phyloP scores from a whole-genome alignment of 768 basidiomycete species.

The Mycena latifolia region DNA sequence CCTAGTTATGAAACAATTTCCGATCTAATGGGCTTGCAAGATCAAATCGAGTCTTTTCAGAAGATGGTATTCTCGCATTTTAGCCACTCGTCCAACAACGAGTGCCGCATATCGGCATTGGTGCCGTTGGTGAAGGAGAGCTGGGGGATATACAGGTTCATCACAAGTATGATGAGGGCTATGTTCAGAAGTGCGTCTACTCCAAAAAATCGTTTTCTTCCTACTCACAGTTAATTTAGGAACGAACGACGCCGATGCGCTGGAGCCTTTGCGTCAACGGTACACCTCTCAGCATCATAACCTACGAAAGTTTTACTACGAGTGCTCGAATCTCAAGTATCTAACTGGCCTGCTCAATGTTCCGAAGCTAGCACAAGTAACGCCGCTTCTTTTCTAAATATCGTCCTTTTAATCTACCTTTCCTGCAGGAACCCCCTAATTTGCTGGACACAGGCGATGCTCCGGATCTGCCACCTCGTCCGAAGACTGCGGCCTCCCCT shows the following conservation, averaged over 20 bases:
- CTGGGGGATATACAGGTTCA: slow-evolving; percentile 99
- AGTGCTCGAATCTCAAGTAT: slow-evolving; percentile 98
- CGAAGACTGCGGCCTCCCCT: slow-evolving; percentile 77
- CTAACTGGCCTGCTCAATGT: slow-evolving; percentile 98
- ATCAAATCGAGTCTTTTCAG: slow-evolving; percentile 99
- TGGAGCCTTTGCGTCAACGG: slow-evolving; percentile 90
- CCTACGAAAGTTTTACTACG: slow-evolving; percentile 98
- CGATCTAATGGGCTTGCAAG: slow-evolving; percentile 97
- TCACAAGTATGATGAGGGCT: slow-evolving; percentile 98
- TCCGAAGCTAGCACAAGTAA: slow-evolving; percentile 93
- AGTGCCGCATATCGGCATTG: slow-evolving; percentile 95
- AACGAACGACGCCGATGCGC: slow-evolving; percentile 88
- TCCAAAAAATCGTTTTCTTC: not conserved
- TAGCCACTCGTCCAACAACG: slow-evolving; percentile 91
- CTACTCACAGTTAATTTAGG: slow-evolving; percentile 59
- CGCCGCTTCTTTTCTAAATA: slow-evolving; percentile 56
- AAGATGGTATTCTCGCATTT: slow-evolving; percentile 98
- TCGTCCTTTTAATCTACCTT: slow-evolving; percentile 6
- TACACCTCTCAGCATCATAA: slow-evolving; percentile 93
- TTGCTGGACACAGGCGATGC: slow-evolving; percentile 84
- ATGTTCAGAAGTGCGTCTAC: slow-evolving; percentile 87
- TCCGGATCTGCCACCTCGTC: slow-evolving; percentile 90
- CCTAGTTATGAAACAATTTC: slow-evolving; percentile 95
- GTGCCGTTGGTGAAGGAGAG: slow-evolving; percentile 99
- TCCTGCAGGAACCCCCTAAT: slow-evolving; percentile 95